Percentiles rank a stretch among this genome's conserved stretches.
Conservation (phyloP, 83 land plant genomes). For the Larix sibirica region DNA sequence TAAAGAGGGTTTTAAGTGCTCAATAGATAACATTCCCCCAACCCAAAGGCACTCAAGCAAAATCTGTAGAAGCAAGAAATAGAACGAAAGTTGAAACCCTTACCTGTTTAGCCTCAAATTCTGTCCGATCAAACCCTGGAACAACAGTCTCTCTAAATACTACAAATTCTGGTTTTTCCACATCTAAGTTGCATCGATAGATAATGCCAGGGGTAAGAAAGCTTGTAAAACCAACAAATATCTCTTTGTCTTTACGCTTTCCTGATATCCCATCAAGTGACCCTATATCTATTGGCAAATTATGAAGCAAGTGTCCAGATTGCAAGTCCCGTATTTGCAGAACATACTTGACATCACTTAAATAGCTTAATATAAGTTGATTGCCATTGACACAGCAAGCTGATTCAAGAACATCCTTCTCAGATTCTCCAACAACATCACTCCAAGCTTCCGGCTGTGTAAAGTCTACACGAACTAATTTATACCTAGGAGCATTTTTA, state of each 20-base stretch:
- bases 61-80: not conserved
- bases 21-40: too few species aligned
- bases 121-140: constrained; percentile 76
- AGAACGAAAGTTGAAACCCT: not conserved
- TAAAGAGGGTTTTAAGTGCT: too few species aligned
- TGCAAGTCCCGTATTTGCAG: constrained; percentile 78
- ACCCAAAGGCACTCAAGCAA: not conserved
- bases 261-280: constrained; percentile 67
- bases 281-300: constrained; percentile 87
- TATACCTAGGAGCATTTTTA: constrained; percentile 89
- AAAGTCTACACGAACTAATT: constrained; percentile 78
- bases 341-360: constrained; percentile 90
- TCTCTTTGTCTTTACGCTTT: constrained; percentile 67
- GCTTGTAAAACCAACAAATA: constrained; percentile 85
- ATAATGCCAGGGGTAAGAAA: constrained; percentile 93
- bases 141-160: constrained; percentile 75
- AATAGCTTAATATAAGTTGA: constrained; percentile 71
- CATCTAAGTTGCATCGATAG: constrained; percentile 70
- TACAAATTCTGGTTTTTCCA: constrained; percentile 51
- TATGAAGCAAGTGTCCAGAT: constrained; percentile 59
- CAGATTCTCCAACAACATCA: constrained; percentile 74
- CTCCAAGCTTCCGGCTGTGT: constrained; percentile 68
- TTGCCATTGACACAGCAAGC: constrained; percentile 71
- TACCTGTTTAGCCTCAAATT: constrained; percentile 86
- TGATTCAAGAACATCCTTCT: constrained; percentile 75